Evolutionary conservation across 2,329 filamentous ascomycete genomes (phyloP).

Genomic region (Knufia fluminis): DNA sequence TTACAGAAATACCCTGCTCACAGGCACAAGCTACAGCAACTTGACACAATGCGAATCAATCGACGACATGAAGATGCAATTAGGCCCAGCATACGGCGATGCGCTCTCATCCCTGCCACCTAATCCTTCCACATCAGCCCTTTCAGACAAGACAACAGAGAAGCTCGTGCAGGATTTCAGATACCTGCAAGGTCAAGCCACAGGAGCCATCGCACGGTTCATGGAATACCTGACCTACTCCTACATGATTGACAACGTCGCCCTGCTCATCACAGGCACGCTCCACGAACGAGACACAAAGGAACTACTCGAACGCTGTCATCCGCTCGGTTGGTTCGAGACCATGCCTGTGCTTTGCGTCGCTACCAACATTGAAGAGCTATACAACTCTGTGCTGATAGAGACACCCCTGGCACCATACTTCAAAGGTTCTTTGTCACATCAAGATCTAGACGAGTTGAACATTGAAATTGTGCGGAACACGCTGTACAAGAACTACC

Average conservation of each 20-base stretch:
- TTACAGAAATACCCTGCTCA: constrained; percentile 90
- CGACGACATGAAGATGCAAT: constrained; percentile 85
- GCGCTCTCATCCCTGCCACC: constrained; percentile 88
- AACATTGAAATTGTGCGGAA: constrained; percentile 99
- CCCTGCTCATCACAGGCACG: constrained; percentile 93
- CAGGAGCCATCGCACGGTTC: constrained; percentile 83
- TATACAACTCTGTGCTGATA: constrained; percentile 96
- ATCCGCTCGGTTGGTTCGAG: constrained; percentile 97
- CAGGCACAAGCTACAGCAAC: constrained; percentile 76
- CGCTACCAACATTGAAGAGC: constrained; percentile 94
- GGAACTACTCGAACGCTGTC: constrained; percentile 89
- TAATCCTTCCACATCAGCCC: constrained; percentile 90
- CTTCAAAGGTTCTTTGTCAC: constrained; percentile 93
- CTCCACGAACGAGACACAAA: constrained; percentile 94
- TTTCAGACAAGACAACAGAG: constrained; percentile 91
- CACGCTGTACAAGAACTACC: constrained; percentile 98
- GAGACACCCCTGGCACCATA: constrained; percentile 93
- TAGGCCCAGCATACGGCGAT: constrained; percentile 92
- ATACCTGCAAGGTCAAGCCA: constrained; percentile 89
- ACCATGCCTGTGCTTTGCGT: constrained; percentile 97
- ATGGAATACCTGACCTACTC: constrained; percentile 98
- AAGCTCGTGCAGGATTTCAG: constrained; percentile 97
- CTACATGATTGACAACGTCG: constrained; percentile 99
- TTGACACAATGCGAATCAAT: constrained; percentile 34
- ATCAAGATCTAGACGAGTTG: constrained; percentile 94